These are phyloP conservation scores for Thelonectria olida DNA, from an alignment of 2,329 filamentous ascomycete species.

Conservation along the genomic window DNA sequence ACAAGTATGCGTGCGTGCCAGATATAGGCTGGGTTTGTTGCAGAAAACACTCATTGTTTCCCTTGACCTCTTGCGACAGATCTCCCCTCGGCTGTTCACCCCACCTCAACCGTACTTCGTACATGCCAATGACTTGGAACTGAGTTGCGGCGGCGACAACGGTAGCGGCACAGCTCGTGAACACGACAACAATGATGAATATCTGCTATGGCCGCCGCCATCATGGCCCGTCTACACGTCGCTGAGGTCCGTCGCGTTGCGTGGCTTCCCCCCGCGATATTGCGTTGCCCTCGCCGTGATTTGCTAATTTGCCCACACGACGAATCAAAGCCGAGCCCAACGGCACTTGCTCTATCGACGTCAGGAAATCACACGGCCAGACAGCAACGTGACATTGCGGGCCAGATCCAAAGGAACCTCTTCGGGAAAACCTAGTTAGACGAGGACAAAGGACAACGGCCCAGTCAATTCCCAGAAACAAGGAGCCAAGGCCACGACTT, in stretches of 20 bases:
- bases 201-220: conserved; percentile 5
- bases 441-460: neutral
- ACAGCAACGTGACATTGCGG: neutral
- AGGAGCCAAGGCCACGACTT: neutral
- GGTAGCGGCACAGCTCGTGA: neutral
- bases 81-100: conserved; percentile 13
- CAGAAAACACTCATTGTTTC: conserved; percentile 23
- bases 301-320: conserved; percentile 24
- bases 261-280: conserved; percentile 16
- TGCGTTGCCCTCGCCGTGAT: conserved; percentile 5
- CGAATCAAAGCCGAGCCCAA: conserved; percentile 24
- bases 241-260: conserved; percentile 6
- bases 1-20: conserved; percentile 36
- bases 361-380: neutral
- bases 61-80: too few species aligned
- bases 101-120: conserved; percentile 16
- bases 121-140: conserved; percentile 9
- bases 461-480: neutral
- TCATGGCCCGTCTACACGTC: conserved; percentile 4
- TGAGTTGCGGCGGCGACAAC: neutral
- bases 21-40: conserved; percentile 23
- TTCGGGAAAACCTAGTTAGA: neutral
- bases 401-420: neutral
- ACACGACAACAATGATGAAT: conserved; percentile 15
- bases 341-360: neutral